These are phyloP conservation scores for Prinsepia uniflora DNA, from an alignment of 306 rosid genomes.

Conservation along the genomic window DNA sequence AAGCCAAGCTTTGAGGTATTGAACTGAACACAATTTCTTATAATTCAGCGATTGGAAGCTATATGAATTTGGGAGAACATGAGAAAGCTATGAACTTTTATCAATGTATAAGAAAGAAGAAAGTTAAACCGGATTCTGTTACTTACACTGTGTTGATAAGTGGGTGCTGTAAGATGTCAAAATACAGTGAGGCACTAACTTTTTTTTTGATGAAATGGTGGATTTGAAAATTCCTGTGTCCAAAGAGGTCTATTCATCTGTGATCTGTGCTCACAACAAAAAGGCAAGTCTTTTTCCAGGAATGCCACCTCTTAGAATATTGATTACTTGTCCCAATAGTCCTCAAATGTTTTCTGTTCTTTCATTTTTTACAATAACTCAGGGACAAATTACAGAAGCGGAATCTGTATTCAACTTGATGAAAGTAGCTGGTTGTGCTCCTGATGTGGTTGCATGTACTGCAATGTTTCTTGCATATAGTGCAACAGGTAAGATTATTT, in stretches of 20 bases:
- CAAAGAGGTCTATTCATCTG: slow-evolving; percentile 72
- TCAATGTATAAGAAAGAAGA: slow-evolving; percentile 65
- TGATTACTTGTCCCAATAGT: slow-evolving; percentile 8
- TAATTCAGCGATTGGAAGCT: slow-evolving; percentile 95
- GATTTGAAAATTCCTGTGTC: slow-evolving; percentile 61
- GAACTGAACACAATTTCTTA: slow-evolving; percentile 72
- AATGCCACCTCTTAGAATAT: slow-evolving; percentile 21
- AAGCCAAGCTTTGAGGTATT: slow-evolving; percentile 82
- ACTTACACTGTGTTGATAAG: slow-evolving; percentile 84
- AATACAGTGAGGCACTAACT: slow-evolving; percentile 58
- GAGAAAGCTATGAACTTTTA: slow-evolving; percentile 70
- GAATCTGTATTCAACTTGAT: slow-evolving; percentile 68
- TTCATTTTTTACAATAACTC: slow-evolving; percentile 26
- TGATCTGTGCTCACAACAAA: slow-evolving; percentile 75
- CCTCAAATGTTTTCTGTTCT: slow-evolving; percentile 5
- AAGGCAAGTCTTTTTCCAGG: slow-evolving; percentile 44
- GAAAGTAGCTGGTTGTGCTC: slow-evolving; percentile 58
- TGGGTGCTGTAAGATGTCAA: slow-evolving; percentile 87
- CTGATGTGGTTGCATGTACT: slow-evolving; percentile 78
- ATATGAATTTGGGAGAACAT: slow-evolving; percentile 68
- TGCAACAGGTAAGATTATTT: slow-evolving; percentile 50
- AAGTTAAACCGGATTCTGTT: slow-evolving; percentile 62
- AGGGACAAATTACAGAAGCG: slow-evolving; percentile 68
- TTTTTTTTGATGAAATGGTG: slow-evolving; percentile 66
- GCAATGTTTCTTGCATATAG: slow-evolving; percentile 77